A percentile compares a stretch with the other conserved stretches of the same genome.
Evolutionary conservation across 2,329 filamentous ascomycete genomes (phyloP).

Genomic region (Fusarium anthophilum): DNA sequence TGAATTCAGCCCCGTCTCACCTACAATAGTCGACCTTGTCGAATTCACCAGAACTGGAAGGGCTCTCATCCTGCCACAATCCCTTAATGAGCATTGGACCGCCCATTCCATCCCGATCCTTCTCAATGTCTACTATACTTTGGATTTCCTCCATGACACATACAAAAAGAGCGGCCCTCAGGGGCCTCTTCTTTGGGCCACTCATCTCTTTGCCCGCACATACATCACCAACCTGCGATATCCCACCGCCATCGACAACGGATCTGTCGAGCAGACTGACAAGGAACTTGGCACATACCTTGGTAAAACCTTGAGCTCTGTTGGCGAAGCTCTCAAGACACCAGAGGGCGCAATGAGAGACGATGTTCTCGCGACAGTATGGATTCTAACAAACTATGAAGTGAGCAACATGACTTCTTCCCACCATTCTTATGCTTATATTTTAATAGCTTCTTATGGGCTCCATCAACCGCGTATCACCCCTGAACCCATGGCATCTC

Average conservation of each 20-base stretch:
- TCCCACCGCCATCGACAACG: conserved; percentile 43
- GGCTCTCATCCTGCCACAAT: conserved; percentile 24
- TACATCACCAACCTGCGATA: conserved; percentile 51
- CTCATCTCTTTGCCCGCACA: conserved; percentile 53
- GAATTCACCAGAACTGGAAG: conserved; percentile 7
- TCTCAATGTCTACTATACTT: conserved; percentile 49
- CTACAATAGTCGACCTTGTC: conserved; percentile 12
- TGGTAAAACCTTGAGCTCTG: conserved; percentile 49
- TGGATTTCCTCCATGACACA: conserved; percentile 48
- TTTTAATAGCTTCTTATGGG: conserved; percentile 48
- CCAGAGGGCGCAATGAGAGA: conserved; percentile 44
- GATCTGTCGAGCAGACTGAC: conserved; percentile 40
- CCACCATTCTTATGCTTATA: conserved; percentile 10
- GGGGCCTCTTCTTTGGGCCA: conserved; percentile 52
- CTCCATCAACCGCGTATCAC: conserved; percentile 43
- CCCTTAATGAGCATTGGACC: conserved; percentile 51
- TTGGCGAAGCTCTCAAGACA: conserved; percentile 50
- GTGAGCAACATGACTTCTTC: conserved; percentile 26
- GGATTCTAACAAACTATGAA: conserved; percentile 54
- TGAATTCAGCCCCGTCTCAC: conserved; percentile 3
- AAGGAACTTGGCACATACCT: conserved; percentile 49
- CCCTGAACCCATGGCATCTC: conserved; percentile 49
- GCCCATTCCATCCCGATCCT: conserved; percentile 52
- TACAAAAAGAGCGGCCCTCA: conserved; percentile 40
- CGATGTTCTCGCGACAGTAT: conserved; percentile 52